These are phyloP conservation scores for Albatrellus ellisii DNA, from an alignment of 768 basidiomycete genomes.

Conservation along the genomic window DNA sequence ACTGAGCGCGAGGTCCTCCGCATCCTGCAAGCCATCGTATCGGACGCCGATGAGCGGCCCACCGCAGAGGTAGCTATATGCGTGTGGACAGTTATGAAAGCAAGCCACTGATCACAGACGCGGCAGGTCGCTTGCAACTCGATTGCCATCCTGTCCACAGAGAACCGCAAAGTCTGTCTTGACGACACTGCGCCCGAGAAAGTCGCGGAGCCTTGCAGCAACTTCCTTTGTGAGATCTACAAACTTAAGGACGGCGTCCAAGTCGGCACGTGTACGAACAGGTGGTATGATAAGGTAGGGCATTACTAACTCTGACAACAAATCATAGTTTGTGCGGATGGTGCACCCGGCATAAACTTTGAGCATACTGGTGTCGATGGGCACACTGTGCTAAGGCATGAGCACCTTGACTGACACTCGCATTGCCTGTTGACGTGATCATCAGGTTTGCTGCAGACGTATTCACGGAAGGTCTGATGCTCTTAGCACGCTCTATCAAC, in stretches of 20 bases:
- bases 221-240: constrained; percentile 91
- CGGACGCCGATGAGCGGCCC: constrained; percentile 80
- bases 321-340: constrained; percentile 91
- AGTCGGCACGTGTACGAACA: constrained; percentile 88
- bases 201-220: constrained; percentile 71
- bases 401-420: constrained; percentile 1
- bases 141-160: constrained; percentile 89
- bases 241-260: constrained; percentile 73
- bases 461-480: constrained; percentile 91
- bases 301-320: constrained; percentile 34
- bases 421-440: neutral
- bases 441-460: constrained; percentile 76
- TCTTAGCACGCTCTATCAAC: constrained; percentile 92
- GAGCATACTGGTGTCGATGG: constrained; percentile 98
- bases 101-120: neutral
- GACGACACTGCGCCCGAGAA: constrained; percentile 64
- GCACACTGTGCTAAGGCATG: constrained; percentile 84
- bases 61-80: constrained; percentile 40
- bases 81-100: constrained; percentile 8
- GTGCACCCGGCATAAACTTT: constrained; percentile 94
- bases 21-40: constrained; percentile 81
- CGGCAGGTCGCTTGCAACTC: constrained; percentile 55
- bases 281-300: constrained; percentile 86
- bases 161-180: constrained; percentile 88
- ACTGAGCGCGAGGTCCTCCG: constrained; percentile 83